Evolutionary conservation across 192 early-diverging fungal genomes (phyloP).

Genomic region (Coemansia sp.): DNA sequence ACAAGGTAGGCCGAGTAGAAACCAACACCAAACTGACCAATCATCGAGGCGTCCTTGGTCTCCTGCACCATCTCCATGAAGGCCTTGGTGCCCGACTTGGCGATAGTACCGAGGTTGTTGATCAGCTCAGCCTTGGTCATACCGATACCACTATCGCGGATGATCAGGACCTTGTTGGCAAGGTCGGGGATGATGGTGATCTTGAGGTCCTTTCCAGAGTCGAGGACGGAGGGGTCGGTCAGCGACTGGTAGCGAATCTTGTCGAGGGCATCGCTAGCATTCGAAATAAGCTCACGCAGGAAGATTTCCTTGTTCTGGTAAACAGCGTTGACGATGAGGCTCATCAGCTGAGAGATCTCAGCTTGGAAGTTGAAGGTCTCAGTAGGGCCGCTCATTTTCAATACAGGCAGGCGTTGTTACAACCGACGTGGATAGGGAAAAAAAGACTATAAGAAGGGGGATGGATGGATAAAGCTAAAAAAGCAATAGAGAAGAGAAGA

Average conservation of each 20-base stretch:
- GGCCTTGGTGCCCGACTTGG: conserved; percentile 99
- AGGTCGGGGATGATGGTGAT: conserved; percentile 91
- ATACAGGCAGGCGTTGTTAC: conserved; percentile 10
- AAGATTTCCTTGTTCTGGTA: conserved; percentile 99
- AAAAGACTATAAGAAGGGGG: neutral
- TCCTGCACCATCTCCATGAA: conserved; percentile 98
- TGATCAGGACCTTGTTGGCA: conserved; percentile 82
- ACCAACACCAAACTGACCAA: conserved; percentile 99
- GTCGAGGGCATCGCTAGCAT: conserved; percentile 93
- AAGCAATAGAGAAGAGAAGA: conserved; percentile 11
- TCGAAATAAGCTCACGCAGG: conserved; percentile 96
- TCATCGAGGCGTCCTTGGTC: conserved; percentile 99
- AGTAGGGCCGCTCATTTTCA: conserved; percentile 54
- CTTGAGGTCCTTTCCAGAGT: conserved; percentile 90
- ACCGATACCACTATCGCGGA: conserved; percentile 86
- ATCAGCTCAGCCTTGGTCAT: conserved; percentile 73
- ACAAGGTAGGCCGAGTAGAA: conserved; percentile 99
- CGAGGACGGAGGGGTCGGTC: conserved; percentile 86
- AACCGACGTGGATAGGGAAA: conserved; percentile 12
- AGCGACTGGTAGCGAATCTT: conserved; percentile 97
- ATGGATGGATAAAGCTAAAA: conserved; percentile 2
- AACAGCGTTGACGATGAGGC: conserved; percentile 99
- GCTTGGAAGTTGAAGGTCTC: conserved; percentile 95
- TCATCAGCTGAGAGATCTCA: conserved; percentile 99
- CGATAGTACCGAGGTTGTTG: conserved; percentile 94